Base-by-base conservation (phyloP, 441 rosid genomes). In the Brassica hybrid region DNA sequence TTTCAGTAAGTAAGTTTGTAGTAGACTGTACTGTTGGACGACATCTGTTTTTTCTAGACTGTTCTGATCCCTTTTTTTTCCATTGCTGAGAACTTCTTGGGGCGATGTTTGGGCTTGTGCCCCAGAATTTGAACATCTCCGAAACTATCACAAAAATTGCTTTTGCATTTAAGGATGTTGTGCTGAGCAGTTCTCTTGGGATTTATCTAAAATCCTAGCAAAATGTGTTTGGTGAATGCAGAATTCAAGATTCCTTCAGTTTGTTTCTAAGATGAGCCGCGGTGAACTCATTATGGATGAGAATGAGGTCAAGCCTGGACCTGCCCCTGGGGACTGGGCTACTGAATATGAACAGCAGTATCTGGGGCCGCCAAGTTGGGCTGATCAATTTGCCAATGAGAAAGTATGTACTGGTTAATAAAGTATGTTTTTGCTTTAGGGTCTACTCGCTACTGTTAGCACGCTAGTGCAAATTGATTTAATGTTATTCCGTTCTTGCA, bases 191-290 rank as follows among this genome's bases (percentile, higher is more conserved):
- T 71, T 32, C n/a, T 72, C 72, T 71, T 65, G 63, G 48, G 8
- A n/a, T 32, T 58, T 70, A 32, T 80, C 41, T 71, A 30, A 62
- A 63, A 74, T 73, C 13, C 57, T 76, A 36, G 67, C 43, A 68
- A 60, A 60, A n/a, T n/a, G 41, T 36, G 57, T 79, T 72, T 79
- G 58, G 65, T 69, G 50, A 56, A 52, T 87, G 85, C 93, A 96
- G 97, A 96, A 96, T 86, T 96, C 99, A 60, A 94, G 88, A 84
- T 96, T 96, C 86, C 98, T 94, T 78, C 99, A 96, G 70, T 96
- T 96, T 84, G 90, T 96, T 79, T 96, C 99, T n/a, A 94, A 96
- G 85, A 96, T 96, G 99, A 96, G 99, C 83, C 97, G 97, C 0
- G 99, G 98, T 67, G 98, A 96, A 84, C 98, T 96, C 79, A 91